Conservation (phyloP, 106 monocot species). For the Dioscorea dumetorum region DNA sequence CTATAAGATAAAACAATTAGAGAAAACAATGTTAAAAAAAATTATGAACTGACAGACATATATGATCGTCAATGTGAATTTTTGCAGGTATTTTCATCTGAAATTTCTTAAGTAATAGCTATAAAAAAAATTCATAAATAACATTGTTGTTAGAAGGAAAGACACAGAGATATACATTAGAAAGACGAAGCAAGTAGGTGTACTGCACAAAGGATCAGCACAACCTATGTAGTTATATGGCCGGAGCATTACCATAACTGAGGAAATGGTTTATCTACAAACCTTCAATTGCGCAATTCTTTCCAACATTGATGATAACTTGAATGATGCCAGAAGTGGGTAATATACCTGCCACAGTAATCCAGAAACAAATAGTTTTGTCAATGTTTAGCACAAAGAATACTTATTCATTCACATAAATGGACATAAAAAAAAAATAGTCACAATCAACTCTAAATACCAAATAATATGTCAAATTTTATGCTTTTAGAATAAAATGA, state of each 20-base stretch:
- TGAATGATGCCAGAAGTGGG: constrained; percentile 53
- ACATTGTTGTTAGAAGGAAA: background rate
- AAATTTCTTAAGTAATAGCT: background rate
- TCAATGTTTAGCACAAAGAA: too few relatives aligned
- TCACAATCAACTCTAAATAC: too few relatives aligned
- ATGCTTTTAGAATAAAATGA: too few relatives aligned
- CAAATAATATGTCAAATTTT: too few relatives aligned
- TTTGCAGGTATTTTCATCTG: background rate
- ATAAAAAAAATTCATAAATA: background rate
- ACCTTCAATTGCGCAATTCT: constrained; percentile 76
- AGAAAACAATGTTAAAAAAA: background rate
- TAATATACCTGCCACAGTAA: constrained; percentile 30
- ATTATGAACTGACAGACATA: too few relatives aligned
- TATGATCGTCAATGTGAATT: background rate
- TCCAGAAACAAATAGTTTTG: background rate
- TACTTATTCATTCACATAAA: too few relatives aligned
- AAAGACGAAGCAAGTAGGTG: too few relatives aligned
- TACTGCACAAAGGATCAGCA: too few relatives aligned
- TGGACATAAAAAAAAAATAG: too few relatives aligned
- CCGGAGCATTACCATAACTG: too few relatives aligned
- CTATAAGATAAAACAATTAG: background rate
- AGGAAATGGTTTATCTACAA: background rate
- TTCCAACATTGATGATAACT: constrained; percentile 65
- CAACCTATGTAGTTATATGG: too few relatives aligned
- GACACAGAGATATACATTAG: too few relatives aligned